Conservation (phyloP, 495 filamentous ascomycete genomes). For the Penicillium samsonianum region DNA sequence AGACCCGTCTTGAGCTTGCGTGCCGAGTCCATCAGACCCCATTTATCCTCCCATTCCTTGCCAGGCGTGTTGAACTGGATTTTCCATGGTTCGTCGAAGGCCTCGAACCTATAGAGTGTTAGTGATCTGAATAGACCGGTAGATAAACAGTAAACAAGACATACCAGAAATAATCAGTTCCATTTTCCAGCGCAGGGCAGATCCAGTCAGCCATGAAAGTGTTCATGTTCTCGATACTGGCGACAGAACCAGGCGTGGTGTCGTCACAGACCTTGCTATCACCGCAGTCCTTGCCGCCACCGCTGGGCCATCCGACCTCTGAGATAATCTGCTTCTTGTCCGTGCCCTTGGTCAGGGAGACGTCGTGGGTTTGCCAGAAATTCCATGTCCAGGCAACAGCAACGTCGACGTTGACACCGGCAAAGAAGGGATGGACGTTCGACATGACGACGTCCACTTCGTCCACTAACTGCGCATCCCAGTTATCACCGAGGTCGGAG, state of each 20-base stretch:
- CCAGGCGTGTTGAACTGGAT: conserved; percentile 63
- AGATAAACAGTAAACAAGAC: conserved; percentile 19
- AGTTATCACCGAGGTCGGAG: conserved; percentile 87
- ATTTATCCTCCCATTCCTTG: conserved; percentile 91
- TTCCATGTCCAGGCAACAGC: conserved; percentile 81
- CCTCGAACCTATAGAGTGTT: conserved; percentile 65
- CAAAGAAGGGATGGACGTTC: conserved; percentile 97
- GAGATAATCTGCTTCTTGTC: conserved; percentile 70
- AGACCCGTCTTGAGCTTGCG: conserved; percentile 83
- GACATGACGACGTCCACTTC: conserved; percentile 89
- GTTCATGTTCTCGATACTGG: conserved; percentile 84
- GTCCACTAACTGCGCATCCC: conserved; percentile 66
- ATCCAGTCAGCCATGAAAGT: conserved; percentile 83
- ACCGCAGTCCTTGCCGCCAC: conserved; percentile 81
- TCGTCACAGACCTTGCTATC: conserved; percentile 52
- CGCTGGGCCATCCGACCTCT: conserved; percentile 91
- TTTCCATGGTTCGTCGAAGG: conserved; percentile 97
- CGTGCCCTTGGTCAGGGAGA: conserved; percentile 57
- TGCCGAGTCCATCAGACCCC: conserved; percentile 88
- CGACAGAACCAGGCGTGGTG: conserved; percentile 61
- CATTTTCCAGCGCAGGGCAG: conserved; percentile 74
- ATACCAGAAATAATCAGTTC: conserved; percentile 91
- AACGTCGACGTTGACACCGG: conserved; percentile 64
- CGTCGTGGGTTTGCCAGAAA: conserved; percentile 74
- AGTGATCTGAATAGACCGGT: not conserved